Conservation (phyloP, 257 asterid species). For the Ilex aquifolium region DNA sequence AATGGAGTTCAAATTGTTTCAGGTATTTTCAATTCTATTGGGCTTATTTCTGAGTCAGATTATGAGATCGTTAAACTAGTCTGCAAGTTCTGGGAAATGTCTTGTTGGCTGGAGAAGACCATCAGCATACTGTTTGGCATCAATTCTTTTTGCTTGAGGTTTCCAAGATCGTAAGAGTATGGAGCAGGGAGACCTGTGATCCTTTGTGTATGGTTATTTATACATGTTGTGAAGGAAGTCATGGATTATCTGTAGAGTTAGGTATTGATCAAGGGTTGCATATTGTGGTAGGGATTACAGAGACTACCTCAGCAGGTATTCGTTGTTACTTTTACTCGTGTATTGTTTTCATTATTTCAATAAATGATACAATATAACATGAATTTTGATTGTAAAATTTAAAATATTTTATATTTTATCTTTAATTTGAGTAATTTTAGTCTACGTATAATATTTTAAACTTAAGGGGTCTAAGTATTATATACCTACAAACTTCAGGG, state of each 20-base stretch:
- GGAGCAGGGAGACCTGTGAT: slow-evolving; percentile 53
- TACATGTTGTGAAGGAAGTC: slow-evolving; percentile 46
- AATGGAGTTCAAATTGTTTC: slow-evolving; percentile 47
- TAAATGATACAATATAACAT: too few relatives aligned
- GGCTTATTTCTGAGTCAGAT: slow-evolving; percentile 33
- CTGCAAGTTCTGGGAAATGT: slow-evolving; percentile 82
- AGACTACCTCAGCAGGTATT: slow-evolving; percentile 54
- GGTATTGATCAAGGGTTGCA: slow-evolving; percentile 43
- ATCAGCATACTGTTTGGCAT: slow-evolving; percentile 53
- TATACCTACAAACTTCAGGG: too few relatives aligned
- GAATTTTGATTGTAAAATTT: too few relatives aligned
- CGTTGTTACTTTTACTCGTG: background rate
- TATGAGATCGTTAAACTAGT: slow-evolving; percentile 29
- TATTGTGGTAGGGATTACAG: slow-evolving; percentile 37
- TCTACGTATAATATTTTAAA: too few relatives aligned
- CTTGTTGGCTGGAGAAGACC: slow-evolving; percentile 65
- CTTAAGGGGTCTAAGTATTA: background rate
- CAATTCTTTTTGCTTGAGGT: slow-evolving; percentile 46
- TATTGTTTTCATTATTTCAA: background rate
- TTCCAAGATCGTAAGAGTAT: slow-evolving; percentile 50
- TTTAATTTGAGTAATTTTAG: too few relatives aligned
- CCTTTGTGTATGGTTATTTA: slow-evolving; percentile 73
- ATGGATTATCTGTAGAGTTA: slow-evolving; percentile 29
- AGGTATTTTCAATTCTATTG: slow-evolving; percentile 27
- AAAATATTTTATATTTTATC: too few relatives aligned